These are phyloP conservation scores for Cercospora citrullina DNA, from an alignment of 2,329 filamentous ascomycete species.

Conservation along the genomic window DNA sequence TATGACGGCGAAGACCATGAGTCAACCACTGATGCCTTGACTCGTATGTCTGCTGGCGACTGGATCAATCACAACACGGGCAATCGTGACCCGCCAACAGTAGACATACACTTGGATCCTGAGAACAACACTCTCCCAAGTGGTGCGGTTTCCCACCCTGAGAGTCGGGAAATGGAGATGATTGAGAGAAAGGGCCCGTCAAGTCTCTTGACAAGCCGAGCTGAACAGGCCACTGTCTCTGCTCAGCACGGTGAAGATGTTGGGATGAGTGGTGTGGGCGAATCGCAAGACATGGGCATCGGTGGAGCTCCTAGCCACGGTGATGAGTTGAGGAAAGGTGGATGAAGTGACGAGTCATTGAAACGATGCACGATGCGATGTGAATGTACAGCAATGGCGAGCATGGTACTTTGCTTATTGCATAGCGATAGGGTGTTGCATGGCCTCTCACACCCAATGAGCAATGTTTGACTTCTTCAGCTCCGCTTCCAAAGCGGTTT, in stretches of 20 bases:
- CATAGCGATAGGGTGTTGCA: conserved; percentile 1
- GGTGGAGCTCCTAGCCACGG: conserved; percentile 16
- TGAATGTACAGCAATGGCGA: neutral
- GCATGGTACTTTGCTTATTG: neutral
- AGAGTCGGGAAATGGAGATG: conserved; percentile 30
- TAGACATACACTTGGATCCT: conserved; percentile 12
- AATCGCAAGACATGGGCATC: conserved; percentile 20
- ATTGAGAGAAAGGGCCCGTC: conserved; percentile 26
- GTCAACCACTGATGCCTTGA: conserved; percentile 2
- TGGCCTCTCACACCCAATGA: neutral
- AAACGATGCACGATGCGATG: neutral
- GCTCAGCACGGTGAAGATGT: conserved; percentile 1
- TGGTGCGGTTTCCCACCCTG: neutral
- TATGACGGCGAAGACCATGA: conserved; percentile 11
- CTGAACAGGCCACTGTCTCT: neutral
- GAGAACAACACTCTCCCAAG: neutral
- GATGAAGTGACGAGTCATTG: neutral
- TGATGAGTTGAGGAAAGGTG: conserved; percentile 13
- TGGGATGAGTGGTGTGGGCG: conserved; percentile 21
- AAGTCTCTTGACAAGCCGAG: conserved; percentile 6
- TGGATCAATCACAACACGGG: neutral
- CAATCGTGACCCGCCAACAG: conserved; percentile 14
- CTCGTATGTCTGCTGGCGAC: neutral
- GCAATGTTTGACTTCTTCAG: neutral
- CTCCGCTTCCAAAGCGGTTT: neutral